Evolutionary conservation across 2,329 filamentous ascomycete species (phyloP), one percentile per base, ranked within the genome.

Genomic region (Xylariaceae sp.): DNA sequence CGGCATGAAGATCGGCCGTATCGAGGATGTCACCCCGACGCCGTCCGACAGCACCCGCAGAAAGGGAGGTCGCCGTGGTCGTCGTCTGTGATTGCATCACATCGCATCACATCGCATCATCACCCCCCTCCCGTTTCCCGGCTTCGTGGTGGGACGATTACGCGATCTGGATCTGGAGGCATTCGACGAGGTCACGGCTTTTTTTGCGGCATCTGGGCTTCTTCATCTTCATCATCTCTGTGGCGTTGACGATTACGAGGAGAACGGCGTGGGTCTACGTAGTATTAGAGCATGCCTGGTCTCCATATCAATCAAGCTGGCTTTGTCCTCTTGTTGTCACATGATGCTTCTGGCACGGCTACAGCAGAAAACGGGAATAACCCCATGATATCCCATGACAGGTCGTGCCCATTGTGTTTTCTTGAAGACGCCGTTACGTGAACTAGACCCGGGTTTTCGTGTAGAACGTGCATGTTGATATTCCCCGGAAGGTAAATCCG

Each of bases 31-130:
- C 67, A 99, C 96, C 73, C 95, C 95, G 73, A 99, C 95, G 62
- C 95, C 96, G 73, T 99, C 95, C 80, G 95, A 99, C 83, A 96
- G 91, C 79, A 99, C 95, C 75, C 91, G 95, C 83, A 93, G 93
- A 85, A 99, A 99, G 92, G 95, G 95, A 85, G 95, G 95, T 97
- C 93, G 95, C 83, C 93, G 95, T 90, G 95, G 95, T 98, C 95
- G 95, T 84, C 93, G 95, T 96, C 90, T 99, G 81, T 99, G 85
- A 90, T 81, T 78, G 73, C 76, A 65, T 77, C 71, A 64, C 61
- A 59, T 56, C 40, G 58, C 51, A 61, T 61, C 52, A 57, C 57
- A 53, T 63, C 58, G 50, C 32, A 44, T 72, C 67, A 66, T 61
- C 56, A 52, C 72, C 65, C 58, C 66, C 52, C 62, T 65, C 58